Base-by-base conservation (phyloP, 768 basidiomycete genomes). In the Suillus brevipes region DNA sequence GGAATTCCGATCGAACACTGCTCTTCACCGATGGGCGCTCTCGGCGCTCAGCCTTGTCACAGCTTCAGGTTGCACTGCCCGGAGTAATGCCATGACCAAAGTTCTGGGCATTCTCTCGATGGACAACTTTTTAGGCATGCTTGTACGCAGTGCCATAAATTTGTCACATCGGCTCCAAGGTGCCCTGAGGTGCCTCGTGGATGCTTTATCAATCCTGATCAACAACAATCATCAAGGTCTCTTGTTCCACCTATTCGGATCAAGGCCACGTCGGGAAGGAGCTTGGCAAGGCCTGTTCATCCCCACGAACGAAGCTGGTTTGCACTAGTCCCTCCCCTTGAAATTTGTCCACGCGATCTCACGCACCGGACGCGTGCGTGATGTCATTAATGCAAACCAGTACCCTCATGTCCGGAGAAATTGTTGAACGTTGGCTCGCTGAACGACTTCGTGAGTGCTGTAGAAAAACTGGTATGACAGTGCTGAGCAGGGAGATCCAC, bases 11-110 rank as follows among this genome's bases (percentile, higher is more conserved):
- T 43, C 23, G 28, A 20, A 31, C 58, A 59, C 58, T 42, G 58
- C 40, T 42, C 58, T 59, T 42, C 58, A 42, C 18, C 25, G 5
- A 18, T 40, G 25, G 34, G 36, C 34, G 12, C 36, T 36, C 37
- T 56, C n/a, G 37, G 23, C 25, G 25, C 37, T 56, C n/a, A 57
- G 23, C 25, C 38, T 28, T 42, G 58, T 42, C 58, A 59, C 18
- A 28, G 58, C 58, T 59, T 37, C 37, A 37, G 10, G 37, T 37
- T 59, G 58, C 40, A 59, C 58, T 59, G 58, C 58, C 40, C 7
- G 40, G 25, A 42, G 16, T 20, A 59, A 25, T 59, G 58, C 37
- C 58, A 31, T 40, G 9, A 31, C 50, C 8, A 52, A 8, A 37
- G 8, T 25, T 18, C 5, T 40, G 28, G 38, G 18, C 40, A 20